Evolutionary conservation across 108 stramenopile species (phyloP).

Genomic region (Nitzschia sp.): DNA sequence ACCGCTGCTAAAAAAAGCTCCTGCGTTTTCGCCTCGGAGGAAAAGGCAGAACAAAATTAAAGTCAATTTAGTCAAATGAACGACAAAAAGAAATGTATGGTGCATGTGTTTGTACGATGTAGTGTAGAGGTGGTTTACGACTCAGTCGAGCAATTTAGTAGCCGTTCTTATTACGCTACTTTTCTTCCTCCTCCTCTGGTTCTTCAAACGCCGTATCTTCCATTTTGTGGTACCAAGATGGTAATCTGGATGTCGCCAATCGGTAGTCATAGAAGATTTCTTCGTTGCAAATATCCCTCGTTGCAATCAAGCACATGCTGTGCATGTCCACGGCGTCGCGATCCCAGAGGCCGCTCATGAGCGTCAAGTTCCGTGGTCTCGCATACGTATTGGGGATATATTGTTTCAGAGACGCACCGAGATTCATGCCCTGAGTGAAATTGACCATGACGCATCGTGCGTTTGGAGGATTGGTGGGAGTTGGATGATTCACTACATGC

Average conservation of each 20-base stretch:
- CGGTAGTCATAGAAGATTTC: conserved; percentile 88
- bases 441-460: conserved; percentile 68
- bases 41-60: too few species aligned
- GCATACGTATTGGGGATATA: conserved; percentile 83
- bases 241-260: conserved; percentile 46
- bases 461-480: conserved; percentile 51
- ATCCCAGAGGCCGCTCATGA: conserved; percentile 46
- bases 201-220: conserved; percentile 17
- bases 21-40: too few species aligned
- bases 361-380: conserved; percentile 47
- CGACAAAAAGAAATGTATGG: too few species aligned
- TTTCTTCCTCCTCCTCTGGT: conserved; percentile 2
- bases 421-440: conserved; percentile 62
- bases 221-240: conserved; percentile 62
- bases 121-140: too few species aligned
- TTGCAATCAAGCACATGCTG: conserved; percentile 67
- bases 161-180: too few species aligned
- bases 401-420: conserved; percentile 24
- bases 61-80: too few species aligned
- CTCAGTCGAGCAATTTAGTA: too few species aligned
- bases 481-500: conserved; percentile 87
- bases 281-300: conserved; percentile 73
- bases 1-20: too few species aligned
- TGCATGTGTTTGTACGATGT: too few species aligned
- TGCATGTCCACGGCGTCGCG: conserved; percentile 73